These are phyloP conservation scores for Cladosporium sp. DNA, from an alignment of 2,329 filamentous ascomycete genomes.

Conservation along the genomic window DNA sequence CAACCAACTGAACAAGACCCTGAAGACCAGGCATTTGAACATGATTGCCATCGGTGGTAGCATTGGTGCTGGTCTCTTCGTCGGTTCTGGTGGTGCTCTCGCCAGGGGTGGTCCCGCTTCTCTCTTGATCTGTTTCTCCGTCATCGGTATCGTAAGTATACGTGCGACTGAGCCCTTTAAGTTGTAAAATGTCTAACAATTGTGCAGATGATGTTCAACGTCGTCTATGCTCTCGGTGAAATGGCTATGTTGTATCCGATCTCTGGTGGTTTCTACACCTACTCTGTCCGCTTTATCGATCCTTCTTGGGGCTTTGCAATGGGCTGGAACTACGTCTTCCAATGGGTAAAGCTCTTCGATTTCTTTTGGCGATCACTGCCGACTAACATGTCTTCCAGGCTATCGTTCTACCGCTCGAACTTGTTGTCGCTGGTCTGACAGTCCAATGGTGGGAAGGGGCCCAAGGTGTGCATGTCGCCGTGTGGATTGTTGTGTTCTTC, in stretches of 20 bases:
- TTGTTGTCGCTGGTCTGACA: constrained; percentile 31
- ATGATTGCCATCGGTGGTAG: constrained; percentile 39
- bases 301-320: constrained; percentile 38
- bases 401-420: constrained; percentile 30
- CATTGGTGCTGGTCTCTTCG: constrained; percentile 58
- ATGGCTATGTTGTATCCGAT: constrained; percentile 44
- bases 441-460: constrained; percentile 30
- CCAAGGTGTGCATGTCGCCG: constrained; percentile 59
- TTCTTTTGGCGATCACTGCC: not conserved
- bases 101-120: constrained; percentile 51
- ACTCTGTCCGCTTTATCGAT: constrained; percentile 47
- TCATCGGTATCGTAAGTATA: constrained; percentile 36
- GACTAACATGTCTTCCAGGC: constrained; percentile 1
- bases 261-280: constrained; percentile 44
- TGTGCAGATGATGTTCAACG: constrained; percentile 40
- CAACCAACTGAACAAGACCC: constrained; percentile 36
- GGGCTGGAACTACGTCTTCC: constrained; percentile 35
- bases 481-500: constrained; percentile 83
- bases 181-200: constrained; percentile 9
- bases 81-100: constrained; percentile 52
- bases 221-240: constrained; percentile 45
- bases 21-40: constrained; percentile 34
- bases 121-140: constrained; percentile 33
- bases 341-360: constrained; percentile 25
- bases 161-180: not conserved